These are phyloP conservation scores for Tubosaeta sp. DNA, from an alignment of 768 basidiomycete genomes.

Conservation along the genomic window DNA sequence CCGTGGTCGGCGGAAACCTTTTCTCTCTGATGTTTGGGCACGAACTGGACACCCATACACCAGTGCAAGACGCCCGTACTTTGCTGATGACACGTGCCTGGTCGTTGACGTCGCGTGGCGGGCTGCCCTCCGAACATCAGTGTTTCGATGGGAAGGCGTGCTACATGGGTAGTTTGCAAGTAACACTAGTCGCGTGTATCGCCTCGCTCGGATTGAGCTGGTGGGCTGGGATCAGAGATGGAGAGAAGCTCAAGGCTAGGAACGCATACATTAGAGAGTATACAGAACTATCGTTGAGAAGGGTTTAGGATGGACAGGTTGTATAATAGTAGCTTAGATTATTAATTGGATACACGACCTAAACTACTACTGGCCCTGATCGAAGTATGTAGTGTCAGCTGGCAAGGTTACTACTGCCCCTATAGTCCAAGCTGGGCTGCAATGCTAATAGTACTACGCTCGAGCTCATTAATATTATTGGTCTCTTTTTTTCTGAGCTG, in stretches of 20 bases:
- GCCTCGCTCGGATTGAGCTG: slow-evolving; percentile 34
- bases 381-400: no score
- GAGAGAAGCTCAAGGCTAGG: slow-evolving; percentile 3
- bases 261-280: background rate
- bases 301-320: background rate
- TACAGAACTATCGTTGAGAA: background rate
- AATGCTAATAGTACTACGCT: no score
- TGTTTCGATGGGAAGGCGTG: slow-evolving; percentile 58
- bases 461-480: no score
- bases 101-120: slow-evolving; percentile 13
- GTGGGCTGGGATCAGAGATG: slow-evolving; percentile 36
- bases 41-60: slow-evolving; percentile 71
- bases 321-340: no score
- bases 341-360: no score
- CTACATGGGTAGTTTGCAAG: slow-evolving; percentile 53
- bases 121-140: slow-evolving; percentile 33
- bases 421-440: no score
- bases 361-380: no score
- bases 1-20: slow-evolving; percentile 72
- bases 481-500: no score
- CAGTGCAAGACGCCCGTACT: slow-evolving; percentile 7
- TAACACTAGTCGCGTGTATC: slow-evolving; percentile 39
- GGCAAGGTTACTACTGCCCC: no score
- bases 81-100: background rate
- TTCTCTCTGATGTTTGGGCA: slow-evolving; percentile 80